phyloP scores from a whole-genome alignment of 768 basidiomycete genomes.

The Leucocoprinus leucothites region DNA sequence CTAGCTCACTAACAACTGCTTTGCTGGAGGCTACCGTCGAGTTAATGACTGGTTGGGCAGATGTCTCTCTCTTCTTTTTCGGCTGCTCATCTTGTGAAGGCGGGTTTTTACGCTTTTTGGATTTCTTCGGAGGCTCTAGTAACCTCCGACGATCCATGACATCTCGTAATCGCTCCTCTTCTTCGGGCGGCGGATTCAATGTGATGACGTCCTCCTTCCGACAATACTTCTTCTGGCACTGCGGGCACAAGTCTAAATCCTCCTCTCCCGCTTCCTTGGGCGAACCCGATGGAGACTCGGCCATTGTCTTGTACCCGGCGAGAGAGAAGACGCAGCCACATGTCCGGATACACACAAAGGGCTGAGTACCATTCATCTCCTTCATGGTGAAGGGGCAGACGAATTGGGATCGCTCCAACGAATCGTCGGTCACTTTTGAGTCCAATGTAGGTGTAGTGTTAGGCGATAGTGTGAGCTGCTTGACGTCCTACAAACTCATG shows the following conservation, averaged over 20 bases:
- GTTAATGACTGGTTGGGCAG: constrained; percentile 39
- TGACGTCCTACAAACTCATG: constrained; percentile 63
- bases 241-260: constrained; percentile 65
- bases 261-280: constrained; percentile 24
- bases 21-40: constrained; percentile 57
- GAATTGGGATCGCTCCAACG: constrained; percentile 57
- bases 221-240: constrained; percentile 72
- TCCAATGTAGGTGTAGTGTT: constrained; percentile 46
- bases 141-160: constrained; percentile 58
- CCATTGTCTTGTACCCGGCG: constrained; percentile 71
- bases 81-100: constrained; percentile 33
- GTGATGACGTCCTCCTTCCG: constrained; percentile 49
- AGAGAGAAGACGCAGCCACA: constrained; percentile 94
- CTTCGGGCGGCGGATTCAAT: constrained; percentile 71
- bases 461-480: constrained; percentile 74
- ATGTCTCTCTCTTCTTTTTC: constrained; percentile 44
- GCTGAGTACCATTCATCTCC: constrained; percentile 90
- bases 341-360: constrained; percentile 81
- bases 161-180: constrained; percentile 54
- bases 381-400: constrained; percentile 90
- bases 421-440: constrained; percentile 32
- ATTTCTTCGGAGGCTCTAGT: constrained; percentile 52
- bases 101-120: constrained; percentile 58
- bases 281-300: constrained; percentile 29
- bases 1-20: constrained; percentile 69